These are phyloP conservation scores for Daedalea quercina DNA, from an alignment of 768 basidiomycete genomes.

Conservation along the genomic window DNA sequence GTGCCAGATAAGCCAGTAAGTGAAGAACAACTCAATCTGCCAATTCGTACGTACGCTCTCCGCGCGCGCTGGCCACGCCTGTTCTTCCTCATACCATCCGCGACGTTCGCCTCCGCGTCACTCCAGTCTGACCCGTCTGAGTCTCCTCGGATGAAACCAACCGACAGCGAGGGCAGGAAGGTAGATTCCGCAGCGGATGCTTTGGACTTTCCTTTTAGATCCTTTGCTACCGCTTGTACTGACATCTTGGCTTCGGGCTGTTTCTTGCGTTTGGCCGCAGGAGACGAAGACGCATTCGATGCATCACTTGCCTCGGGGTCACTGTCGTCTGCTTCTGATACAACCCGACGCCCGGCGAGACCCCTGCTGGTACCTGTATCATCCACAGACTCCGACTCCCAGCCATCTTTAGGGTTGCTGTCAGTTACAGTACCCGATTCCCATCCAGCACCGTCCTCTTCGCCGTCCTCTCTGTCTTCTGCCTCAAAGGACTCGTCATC, in stretches of 20 bases:
- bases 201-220: slow-evolving; percentile 12
- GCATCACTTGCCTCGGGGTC: slow-evolving; percentile 11
- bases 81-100: slow-evolving; percentile 57
- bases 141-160: slow-evolving; percentile 77
- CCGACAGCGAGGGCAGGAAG: slow-evolving; percentile 85
- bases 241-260: slow-evolving; percentile 3
- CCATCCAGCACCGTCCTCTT: slow-evolving; percentile 34
- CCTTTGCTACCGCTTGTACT: slow-evolving; percentile 14
- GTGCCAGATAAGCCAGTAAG: background rate
- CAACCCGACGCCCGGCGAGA: too few species aligned
- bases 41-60: slow-evolving; percentile 64
- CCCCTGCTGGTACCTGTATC: slow-evolving; percentile 1
- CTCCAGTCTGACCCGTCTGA: slow-evolving; percentile 75
- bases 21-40: background rate
- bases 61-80: slow-evolving; percentile 91
- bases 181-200: slow-evolving; percentile 35
- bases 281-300: background rate
- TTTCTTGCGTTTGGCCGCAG: background rate
- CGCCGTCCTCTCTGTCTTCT: slow-evolving; percentile 13
- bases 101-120: slow-evolving; percentile 45
- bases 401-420: slow-evolving; percentile 24
- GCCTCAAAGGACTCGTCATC: slow-evolving; percentile 19
- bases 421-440: slow-evolving; percentile 43
- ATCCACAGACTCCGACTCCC: slow-evolving; percentile 25
- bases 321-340: background rate